Base-by-base conservation (phyloP, 2,329 filamentous ascomycete genomes). In the Coniella lustricola region DNA sequence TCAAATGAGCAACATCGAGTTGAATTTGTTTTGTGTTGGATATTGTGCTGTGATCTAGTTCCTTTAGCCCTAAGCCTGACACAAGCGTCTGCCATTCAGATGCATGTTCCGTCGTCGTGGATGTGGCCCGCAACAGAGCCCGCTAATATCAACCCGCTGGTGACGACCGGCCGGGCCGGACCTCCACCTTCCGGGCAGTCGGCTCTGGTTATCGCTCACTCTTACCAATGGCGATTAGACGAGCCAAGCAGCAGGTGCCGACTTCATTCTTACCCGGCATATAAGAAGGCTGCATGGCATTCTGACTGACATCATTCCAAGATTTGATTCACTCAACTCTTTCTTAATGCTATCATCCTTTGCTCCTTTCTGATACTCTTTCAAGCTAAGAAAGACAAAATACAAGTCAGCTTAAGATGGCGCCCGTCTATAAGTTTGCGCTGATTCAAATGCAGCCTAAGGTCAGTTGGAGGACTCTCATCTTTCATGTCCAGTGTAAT, bases 401-500 rank as follows among this genome's bases (percentile, higher is more conserved):
- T 13, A 13, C 14, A n/a, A 56, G 31, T 56, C 52, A 31, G 7
- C n/a, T 36, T 40, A 55, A 53, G 25, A 69, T 70, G 66, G 62
- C 67, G 8, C 64, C 68, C 4, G 55, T 56, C 4, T 69, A 70
- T 58, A 74, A 72, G 55, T 66, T 73, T 40, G 71, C 70, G n/a
- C 54, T 74, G 13, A 70, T 75, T 38, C 72, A 75, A 57, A 63
- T 74, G 22, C 59, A 68, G 44, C 67, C 71, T 3, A 69, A 74
- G 64, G 67, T 67, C 20, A 52, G 54, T 37, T 22, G 20, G 22
- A 14, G 29, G 8, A 14, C 31, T 25, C 33, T 40, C 8, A 17
- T 10, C 18, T 5, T 17, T 14, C 20, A 32, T 8, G 5, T 17
- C 20, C 39, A 25, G 46, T 20, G 4, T 17, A 35, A 4, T 13